phyloP scores from a whole-genome alignment of 2,329 filamentous ascomycete species.

The Fusarium ramigenum region DNA sequence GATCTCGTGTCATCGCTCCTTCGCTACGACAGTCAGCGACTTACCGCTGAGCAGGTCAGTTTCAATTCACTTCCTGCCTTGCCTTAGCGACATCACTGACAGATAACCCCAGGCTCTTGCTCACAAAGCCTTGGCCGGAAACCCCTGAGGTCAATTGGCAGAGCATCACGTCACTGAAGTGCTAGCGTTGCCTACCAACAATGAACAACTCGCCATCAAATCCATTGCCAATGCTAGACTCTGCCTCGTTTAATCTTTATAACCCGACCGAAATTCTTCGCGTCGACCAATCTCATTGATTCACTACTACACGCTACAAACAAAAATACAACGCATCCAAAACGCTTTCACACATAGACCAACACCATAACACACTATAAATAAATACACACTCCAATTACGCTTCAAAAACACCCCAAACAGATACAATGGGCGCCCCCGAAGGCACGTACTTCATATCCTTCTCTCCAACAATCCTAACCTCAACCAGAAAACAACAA shows the following conservation, averaged over 20 bases:
- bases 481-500: background rate
- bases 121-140: conserved; percentile 25
- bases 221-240: background rate
- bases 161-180: background rate
- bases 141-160: background rate
- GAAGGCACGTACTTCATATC: background rate
- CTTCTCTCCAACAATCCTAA: background rate
- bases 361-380: background rate
- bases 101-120: conserved; percentile 33
- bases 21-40: conserved; percentile 74
- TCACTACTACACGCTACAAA: background rate
- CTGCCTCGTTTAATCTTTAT: background rate
- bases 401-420: background rate
- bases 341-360: background rate
- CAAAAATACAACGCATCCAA: background rate
- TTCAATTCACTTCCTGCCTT: background rate
- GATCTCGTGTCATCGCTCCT: conserved; percentile 76
- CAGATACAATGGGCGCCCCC: background rate
- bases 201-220: background rate
- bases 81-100: background rate
- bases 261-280: background rate
- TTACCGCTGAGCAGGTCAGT: conserved; percentile 66
- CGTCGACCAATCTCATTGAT: background rate
- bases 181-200: background rate
- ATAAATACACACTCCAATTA: background rate